Evolutionary conservation across 2,329 filamentous ascomycete genomes (phyloP), one percentile per base, ranked within the genome.

Genomic region (Metarhizium humberi): DNA sequence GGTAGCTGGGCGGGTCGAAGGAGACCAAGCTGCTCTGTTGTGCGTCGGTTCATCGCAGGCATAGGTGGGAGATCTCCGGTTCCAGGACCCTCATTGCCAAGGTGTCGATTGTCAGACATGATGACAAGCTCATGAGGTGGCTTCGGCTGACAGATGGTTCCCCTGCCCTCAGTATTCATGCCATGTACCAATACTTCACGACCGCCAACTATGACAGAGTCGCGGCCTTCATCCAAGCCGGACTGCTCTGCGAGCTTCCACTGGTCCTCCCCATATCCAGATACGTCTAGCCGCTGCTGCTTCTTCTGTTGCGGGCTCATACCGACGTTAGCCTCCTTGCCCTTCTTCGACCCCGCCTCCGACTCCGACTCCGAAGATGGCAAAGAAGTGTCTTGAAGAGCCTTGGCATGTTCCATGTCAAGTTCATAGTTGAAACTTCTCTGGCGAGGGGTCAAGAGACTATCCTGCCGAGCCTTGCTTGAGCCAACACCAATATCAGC

Each of bases 231-330:
- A 51, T 82, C 82, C 29, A 80, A 64, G 3, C 84, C 86, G 38
- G 78, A 75, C 57, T 80, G 73, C 60, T 86, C 77, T 20, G 87
- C 81, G 29, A 73, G 74, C 58, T 84, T 84, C 84, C 92, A 88
- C 54, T 85, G 83, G 66, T 97, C 92, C 4, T 76, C 64, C 1
- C 91, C 91, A 56, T 85, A 82, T 0, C 92, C 92, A 53, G 85
- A 84, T 25, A 96, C 84, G 64, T 96, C 92, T 55, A 84, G 79
- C 56, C 81, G 78, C 65, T 92, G 87, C 36, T 79, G 77, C 5
- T 75, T 63, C 62, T 87, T 87, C 13, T 47, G 50, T 32, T 56
- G 46, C 6, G 36, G 34, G 16, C 50, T 52, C 45, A 52, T 40
- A 30, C 57, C 57, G 11, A 11, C 48, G 16, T 8, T 20, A 8